Conservation (phyloP, 176 grass and related monocot genomes). For the Carex kokanica region DNA sequence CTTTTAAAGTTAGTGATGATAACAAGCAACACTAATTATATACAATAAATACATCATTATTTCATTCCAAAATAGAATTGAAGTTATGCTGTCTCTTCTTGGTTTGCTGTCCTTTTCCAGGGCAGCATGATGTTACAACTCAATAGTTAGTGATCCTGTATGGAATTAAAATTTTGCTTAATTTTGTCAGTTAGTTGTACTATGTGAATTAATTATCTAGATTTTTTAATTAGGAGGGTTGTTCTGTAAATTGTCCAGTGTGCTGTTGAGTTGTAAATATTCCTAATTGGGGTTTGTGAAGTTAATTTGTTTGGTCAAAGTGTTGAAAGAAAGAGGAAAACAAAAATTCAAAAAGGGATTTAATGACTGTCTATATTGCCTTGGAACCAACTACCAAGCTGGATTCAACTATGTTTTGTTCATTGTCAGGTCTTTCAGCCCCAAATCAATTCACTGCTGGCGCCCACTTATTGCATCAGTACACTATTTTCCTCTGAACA, state of each 20-base stretch:
- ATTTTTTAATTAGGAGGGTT: neutral
- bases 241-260: neutral
- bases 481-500: neutral
- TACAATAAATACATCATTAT: neutral
- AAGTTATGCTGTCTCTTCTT: conserved; percentile 23
- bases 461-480: neutral
- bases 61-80: conserved; percentile 8
- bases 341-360: neutral
- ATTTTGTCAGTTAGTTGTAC: conserved; percentile 4
- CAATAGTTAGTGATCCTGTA: conserved; percentile 2
- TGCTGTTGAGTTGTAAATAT: neutral
- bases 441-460: conserved; percentile 5
- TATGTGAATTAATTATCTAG: neutral
- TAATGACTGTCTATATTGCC: neutral
- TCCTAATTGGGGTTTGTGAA: neutral
- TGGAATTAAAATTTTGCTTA: conserved; percentile 5
- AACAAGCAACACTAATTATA: conserved; percentile 27
- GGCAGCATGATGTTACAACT: conserved; percentile 1
- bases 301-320: neutral
- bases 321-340: neutral
- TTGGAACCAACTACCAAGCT: conserved; percentile 5
- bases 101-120: conserved; percentile 26
- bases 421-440: neutral
- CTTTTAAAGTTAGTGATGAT: conserved; percentile 15
- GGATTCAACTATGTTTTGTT: conserved; percentile 6